Conservation (phyloP, 2,329 filamentous ascomycete genomes). For the Dactylonectria estremocensis region DNA sequence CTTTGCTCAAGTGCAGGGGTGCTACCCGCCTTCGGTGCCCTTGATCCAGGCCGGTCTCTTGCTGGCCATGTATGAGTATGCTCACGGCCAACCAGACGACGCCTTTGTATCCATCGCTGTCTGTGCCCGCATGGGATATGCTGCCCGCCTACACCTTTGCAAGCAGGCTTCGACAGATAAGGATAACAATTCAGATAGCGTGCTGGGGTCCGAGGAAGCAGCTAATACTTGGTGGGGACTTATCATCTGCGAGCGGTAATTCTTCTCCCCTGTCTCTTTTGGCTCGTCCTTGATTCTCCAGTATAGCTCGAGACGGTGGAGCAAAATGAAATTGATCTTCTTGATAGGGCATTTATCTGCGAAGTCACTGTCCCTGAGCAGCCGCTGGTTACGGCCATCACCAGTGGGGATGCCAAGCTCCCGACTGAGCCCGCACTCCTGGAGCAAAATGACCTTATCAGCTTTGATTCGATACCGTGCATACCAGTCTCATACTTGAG, state of each 20-base stretch:
- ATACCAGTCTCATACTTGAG: constrained; percentile 6
- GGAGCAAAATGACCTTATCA: neutral
- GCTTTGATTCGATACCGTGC: neutral
- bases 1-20: constrained; percentile 10
- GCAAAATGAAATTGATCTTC: neutral
- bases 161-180: neutral
- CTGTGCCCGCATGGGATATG: neutral
- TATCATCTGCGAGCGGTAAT: constrained; percentile 18
- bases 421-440: constrained; percentile 9
- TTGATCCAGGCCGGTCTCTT: constrained; percentile 16
- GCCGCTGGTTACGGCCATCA: constrained; percentile 4
- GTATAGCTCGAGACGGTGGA: neutral
- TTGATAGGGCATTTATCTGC: neutral
- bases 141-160: neutral
- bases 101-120: neutral
- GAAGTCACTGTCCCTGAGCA: constrained; percentile 5
- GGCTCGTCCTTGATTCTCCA: neutral
- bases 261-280: neutral
- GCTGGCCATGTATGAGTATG: constrained; percentile 16
- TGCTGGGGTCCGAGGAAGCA: constrained; percentile 10
- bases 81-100: constrained; percentile 6
- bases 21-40: neutral
- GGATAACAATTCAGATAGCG: neutral
- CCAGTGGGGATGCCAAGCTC: neutral
- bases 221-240: constrained; percentile 24